Base-by-base conservation (phyloP, 495 filamentous ascomycete genomes). In the Darksidea phi region DNA sequence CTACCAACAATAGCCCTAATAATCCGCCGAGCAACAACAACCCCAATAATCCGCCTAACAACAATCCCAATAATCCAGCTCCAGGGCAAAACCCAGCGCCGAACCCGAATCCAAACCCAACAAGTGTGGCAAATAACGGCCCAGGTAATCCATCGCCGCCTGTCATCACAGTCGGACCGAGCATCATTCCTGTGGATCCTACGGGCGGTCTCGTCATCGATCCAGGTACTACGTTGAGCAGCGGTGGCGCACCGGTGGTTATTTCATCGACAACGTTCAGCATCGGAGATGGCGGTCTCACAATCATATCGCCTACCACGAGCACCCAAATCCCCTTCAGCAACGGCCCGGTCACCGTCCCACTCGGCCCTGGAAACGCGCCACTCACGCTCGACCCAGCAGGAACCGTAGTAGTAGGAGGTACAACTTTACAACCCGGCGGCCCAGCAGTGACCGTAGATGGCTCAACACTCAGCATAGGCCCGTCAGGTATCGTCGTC, bases 51-150 rank as follows among this genome's bases (percentile, higher is more conserved):
- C 41, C 41, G 6, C 3, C 15, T 13, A 43, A 43, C 18, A 43
- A 20, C 4, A 43, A 43, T 36, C 54, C 54, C 12, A 45, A 55
- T 26, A 45, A 55, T 26, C 36, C 52, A 13, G 41, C 41, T 43
- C 41, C 41, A 4, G 41, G 41, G 3, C 41, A 43, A 43, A 20
- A 20, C 41, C 41, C 41, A 43, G 38, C n/a, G n/a, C 52, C 52
- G 4, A 55, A 45, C n/a, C 52, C 52, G 2, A 55, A 55, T 17
- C 52, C 52, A 25, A 38, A 55, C 17, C 52, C 52, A 25, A 48
- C 41, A 17, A 57, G 17, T 13, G 23, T 41, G 12, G 11, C 41
- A n/a, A 26, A 34, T 3, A 32, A 23, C 23, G 15, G 21, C 38
- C 25, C 7, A 18, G 38, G 23, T 6, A 28, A 51, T 34, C 48